Evolutionary conservation across 2,329 filamentous ascomycete species (phyloP).

Genomic region (Botrytis byssoidea): DNA sequence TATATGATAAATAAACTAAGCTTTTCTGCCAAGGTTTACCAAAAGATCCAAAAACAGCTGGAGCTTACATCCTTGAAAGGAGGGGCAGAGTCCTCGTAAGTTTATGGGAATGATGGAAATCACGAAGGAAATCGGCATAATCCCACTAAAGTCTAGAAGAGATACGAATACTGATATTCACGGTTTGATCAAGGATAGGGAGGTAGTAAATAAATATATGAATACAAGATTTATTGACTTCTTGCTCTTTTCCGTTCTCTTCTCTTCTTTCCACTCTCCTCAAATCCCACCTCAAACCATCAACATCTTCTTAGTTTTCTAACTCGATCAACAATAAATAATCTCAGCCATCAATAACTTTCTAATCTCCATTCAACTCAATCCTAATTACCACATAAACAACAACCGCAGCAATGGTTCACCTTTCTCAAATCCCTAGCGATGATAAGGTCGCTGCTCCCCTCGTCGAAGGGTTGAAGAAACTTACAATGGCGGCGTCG

Average conservation of each 20-base stretch:
- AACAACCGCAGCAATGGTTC: conserved; percentile 45
- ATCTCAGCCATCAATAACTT: neutral
- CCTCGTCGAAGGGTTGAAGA: conserved; percentile 46
- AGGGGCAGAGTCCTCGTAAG: neutral
- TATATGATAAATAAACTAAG: neutral
- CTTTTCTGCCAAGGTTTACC: conserved; percentile 10
- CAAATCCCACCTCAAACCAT: neutral
- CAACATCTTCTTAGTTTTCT: neutral
- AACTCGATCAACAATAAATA: neutral
- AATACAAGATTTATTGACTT: neutral
- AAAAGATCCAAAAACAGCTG: neutral
- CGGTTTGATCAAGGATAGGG: neutral
- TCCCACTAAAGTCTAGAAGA: neutral
- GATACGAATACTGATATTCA: neutral
- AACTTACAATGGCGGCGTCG: conserved; percentile 43
- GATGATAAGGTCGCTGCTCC: conserved; percentile 27
- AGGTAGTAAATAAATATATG: neutral
- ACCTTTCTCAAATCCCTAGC: conserved; percentile 45
- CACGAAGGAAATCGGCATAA: neutral
- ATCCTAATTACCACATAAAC: neutral
- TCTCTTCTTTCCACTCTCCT: neutral
- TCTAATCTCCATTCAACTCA: neutral
- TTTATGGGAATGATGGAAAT: neutral
- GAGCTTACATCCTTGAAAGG: conserved; percentile 4
- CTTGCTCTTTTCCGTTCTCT: neutral